Evolutionary conservation across 441 rosid genomes (phyloP).

Genomic region (Syzygium syzygioides): DNA sequence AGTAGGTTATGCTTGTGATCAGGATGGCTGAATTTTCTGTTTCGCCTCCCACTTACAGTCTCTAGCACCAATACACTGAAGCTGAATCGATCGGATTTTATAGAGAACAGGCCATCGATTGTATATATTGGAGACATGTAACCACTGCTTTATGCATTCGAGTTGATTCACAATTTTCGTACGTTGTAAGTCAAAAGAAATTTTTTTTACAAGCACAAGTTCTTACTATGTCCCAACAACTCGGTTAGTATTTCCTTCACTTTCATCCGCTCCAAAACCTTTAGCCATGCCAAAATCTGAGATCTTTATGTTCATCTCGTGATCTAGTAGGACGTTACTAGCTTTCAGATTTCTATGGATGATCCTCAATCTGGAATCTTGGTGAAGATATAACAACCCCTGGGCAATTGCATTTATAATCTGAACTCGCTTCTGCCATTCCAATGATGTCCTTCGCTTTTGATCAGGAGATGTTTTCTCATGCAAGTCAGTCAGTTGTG

Average conservation of each 20-base stretch:
- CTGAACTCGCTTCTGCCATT: conserved; percentile 20
- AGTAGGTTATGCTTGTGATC: conserved; percentile 12
- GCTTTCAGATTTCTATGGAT: conserved; percentile 35
- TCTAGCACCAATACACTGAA: conserved; percentile 11
- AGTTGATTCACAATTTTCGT: background rate
- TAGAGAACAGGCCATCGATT: conserved; percentile 10
- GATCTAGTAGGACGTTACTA: conserved; percentile 24
- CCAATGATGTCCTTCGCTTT: background rate
- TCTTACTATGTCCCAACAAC: conserved; percentile 32
- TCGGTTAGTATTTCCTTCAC: conserved; percentile 19
- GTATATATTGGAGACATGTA: conserved; percentile 12
- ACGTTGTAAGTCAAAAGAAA: background rate
- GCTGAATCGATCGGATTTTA: conserved; percentile 8
- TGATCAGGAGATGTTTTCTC: conserved; percentile 6
- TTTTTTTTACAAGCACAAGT: background rate
- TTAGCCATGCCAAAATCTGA: conserved; percentile 45
- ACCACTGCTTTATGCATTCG: background rate
- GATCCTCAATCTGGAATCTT: conserved; percentile 28
- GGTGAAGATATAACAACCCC: conserved; percentile 34
- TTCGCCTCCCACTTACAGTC: conserved; percentile 3
- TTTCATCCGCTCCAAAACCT: conserved; percentile 23
- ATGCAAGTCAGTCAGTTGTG: background rate
- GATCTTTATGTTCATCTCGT: conserved; percentile 36
- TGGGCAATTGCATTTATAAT: conserved; percentile 30
- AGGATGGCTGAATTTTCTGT: conserved; percentile 11